Evolutionary conservation across 768 basidiomycete species (phyloP), one percentile per base, ranked within the genome.

Genomic region (Macrolepiota dolichaula): DNA sequence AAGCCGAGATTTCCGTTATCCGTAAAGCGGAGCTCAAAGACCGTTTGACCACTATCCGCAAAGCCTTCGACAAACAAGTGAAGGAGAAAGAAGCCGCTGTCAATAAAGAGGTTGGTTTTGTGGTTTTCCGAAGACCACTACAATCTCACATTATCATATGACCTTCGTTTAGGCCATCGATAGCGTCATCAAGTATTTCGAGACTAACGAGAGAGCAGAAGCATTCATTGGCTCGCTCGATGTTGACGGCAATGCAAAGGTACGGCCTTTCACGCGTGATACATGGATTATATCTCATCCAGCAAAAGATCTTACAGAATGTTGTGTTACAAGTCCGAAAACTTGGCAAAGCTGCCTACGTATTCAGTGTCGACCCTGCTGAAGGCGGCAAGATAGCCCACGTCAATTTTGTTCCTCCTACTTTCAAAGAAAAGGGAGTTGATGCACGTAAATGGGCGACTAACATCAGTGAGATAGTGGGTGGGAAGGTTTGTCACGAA

Each of bases 401-500:
- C 70, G 87, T 88, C 60, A 98, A 98, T 75, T 88, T 82, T 66
- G 81, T 98, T 47, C 79, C 88, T 12, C 78, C 81, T 2, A 70
- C 73, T 1, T 63, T 81, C 54, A 90, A 89, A 70, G 76, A 77
- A 32, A 82, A 84, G 63, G 87, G 87, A 13, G 78, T 91, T 51
- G 92, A 95, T 71, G 96, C 91, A 24, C 89, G 94, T 63, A 77
- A 74, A n/a, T 99, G 97, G 97, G 90, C 95, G 25, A 74, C 80
- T 24, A 85, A 83, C 62, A 89, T 97, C 19, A 81, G 83, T 4
- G 89, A 89, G 37, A 74, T 95, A 9, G 67, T 98, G 10, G 95
- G 96, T 25, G 97, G 97, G 46, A 98, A 96, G 86, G 94, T 93
- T 67, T 67, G 77, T 68, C 2, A 1, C 17, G 25, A 54, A 10